phyloP scores from a whole-genome alignment of 1,284 basidiomycete species.

The Leccinum idahoense region DNA sequence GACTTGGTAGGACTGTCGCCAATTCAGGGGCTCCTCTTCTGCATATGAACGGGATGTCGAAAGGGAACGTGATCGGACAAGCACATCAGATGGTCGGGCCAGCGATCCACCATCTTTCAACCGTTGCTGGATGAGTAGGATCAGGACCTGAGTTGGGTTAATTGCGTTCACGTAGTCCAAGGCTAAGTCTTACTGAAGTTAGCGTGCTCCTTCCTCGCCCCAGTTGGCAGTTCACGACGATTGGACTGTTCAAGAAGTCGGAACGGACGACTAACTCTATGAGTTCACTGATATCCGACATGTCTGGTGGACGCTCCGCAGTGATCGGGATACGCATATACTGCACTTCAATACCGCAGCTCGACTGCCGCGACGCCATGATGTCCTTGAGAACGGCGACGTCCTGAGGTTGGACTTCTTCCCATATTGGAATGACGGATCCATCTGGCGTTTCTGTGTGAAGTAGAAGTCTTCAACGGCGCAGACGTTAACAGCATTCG shows the following conservation, averaged over 20 bases:
- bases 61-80: constrained; percentile 36
- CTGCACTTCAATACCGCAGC: constrained; percentile 51
- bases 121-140: constrained; percentile 88
- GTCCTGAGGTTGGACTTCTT: constrained; percentile 75
- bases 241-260: constrained; percentile 68
- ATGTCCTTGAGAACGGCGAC: constrained; percentile 87
- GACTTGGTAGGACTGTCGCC: constrained; percentile 69
- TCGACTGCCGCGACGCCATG: constrained; percentile 61
- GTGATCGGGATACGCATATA: constrained; percentile 93
- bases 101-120: constrained; percentile 44
- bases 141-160: constrained; percentile 54
- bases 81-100: constrained; percentile 34
- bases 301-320: constrained; percentile 70
- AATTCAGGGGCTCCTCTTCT: constrained; percentile 30
- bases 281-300: constrained; percentile 66
- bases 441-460: constrained; percentile 91
- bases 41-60: constrained; percentile 32
- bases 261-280: constrained; percentile 81
- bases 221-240: constrained; percentile 96
- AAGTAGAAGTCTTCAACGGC: constrained; percentile 56
- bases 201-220: constrained; percentile 92
- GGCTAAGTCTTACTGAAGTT: constrained; percentile 61
- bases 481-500: constrained; percentile 1
- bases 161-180: not conserved
- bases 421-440: constrained; percentile 92